Base-by-base conservation (phyloP, 805 yeast genomes). In the Candida berthetii region DNA sequence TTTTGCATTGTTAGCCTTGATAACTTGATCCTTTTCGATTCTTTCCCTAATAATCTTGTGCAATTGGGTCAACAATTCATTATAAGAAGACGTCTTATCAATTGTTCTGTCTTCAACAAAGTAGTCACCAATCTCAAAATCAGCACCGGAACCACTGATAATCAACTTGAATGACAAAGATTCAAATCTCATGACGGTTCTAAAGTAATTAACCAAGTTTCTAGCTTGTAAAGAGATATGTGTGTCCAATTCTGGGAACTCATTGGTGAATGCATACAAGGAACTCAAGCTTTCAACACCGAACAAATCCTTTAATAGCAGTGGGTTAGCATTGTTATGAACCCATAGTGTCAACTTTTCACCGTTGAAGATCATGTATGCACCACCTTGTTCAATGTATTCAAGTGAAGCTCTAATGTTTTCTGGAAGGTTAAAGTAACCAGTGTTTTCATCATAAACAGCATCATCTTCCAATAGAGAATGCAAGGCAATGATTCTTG, bases 281-380 rank as follows among this genome's bases (percentile, higher is more conserved):
- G 45, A 38, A 5, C 41, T 35, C 4, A 60, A 45, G 1, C 69
- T 51, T 7, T 72, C 70, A 20, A 76, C 69, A 0, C 91, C 96
- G 53, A 91, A 80, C 42, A 93, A 61, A 58, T 90, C 97, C 47
- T 75, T 69, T 29, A 90, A 53, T 19, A 93, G 66, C 43, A 78
- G 60, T 9, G 82, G 78, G 49, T 82, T 80, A 0, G 85, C 85
- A 35, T 77, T 74, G 16, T 76, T 76, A 58, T 85, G 87, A 34
- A 90, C 65, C 79, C 85, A 83, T 31, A 90, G 65, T 39, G 68
- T 69, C 3, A 80, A 67, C 13, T 63, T 54, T 18, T 65, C 67
- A 16, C 95, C 91, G 52, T 86, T 78, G 65, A 85, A 89, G 17
- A 84, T 61, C 37, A 93, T 57, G 60, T 85, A 88, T 8, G 85